Evolutionary conservation across 352 stramenopile genomes (phyloP).

Genomic region (Phytophthora crassamura): DNA sequence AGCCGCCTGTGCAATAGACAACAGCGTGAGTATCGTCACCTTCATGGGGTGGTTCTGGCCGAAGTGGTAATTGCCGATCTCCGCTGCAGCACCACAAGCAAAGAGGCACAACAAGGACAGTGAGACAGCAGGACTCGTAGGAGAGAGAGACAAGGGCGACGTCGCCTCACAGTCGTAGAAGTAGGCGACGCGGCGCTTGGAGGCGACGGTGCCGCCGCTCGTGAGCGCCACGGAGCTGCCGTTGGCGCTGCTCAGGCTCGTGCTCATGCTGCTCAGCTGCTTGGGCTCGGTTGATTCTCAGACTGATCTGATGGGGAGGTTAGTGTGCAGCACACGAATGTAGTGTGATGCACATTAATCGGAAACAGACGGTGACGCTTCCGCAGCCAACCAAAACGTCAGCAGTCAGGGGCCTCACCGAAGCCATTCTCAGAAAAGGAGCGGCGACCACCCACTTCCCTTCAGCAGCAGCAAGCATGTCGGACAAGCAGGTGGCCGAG

Average conservation of each 20-base stretch:
- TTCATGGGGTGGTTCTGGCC: slow-evolving; percentile 94
- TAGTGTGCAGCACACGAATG: slow-evolving; percentile 19
- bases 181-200: slow-evolving; percentile 88
- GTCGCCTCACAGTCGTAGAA: slow-evolving; percentile 84
- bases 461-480: slow-evolving; percentile 29
- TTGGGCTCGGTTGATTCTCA: slow-evolving; percentile 10
- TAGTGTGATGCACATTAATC: slow-evolving; percentile 5
- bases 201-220: slow-evolving; percentile 34
- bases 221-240: slow-evolving; percentile 43
- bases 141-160: not conserved
- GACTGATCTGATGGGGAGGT: slow-evolving; percentile 16
- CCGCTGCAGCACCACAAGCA: slow-evolving; percentile 61
- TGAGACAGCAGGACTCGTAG: not conserved
- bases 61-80: slow-evolving; percentile 99
- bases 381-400: slow-evolving; percentile 40
- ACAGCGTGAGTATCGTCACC: slow-evolving; percentile 29
- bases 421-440: slow-evolving; percentile 37
- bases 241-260: slow-evolving; percentile 34
- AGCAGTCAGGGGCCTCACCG: no score
- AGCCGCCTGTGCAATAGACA: not conserved
- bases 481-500: slow-evolving; percentile 50
- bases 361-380: slow-evolving; percentile 16
- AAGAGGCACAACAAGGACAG: slow-evolving; percentile 3
- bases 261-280: slow-evolving; percentile 22
- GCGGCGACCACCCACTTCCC: not conserved